These are phyloP conservation scores for Penicillium sp. DNA, from an alignment of 2,329 filamentous ascomycete species.

Conservation along the genomic window DNA sequence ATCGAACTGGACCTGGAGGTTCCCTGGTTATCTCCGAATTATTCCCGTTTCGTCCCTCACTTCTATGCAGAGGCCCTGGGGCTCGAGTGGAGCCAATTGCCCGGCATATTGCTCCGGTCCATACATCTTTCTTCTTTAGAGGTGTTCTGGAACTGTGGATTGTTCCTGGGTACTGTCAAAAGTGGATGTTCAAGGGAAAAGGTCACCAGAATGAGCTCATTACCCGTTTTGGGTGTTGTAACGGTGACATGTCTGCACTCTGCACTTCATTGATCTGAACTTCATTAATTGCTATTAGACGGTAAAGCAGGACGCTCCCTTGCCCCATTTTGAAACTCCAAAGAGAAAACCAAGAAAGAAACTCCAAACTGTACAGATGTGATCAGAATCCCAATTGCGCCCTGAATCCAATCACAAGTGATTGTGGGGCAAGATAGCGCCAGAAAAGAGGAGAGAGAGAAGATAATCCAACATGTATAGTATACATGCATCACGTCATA, in stretches of 20 bases:
- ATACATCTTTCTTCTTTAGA: not conserved
- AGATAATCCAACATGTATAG: constrained; percentile 27
- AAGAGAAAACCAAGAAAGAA: not conserved
- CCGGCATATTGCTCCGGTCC: constrained; percentile 16
- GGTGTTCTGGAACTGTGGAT: constrained; percentile 7
- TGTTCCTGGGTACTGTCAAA: not conserved
- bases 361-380: constrained; percentile 26
- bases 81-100: constrained; percentile 1
- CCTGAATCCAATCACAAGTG: constrained; percentile 9
- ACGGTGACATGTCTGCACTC: constrained; percentile 1
- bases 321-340: constrained; percentile 17
- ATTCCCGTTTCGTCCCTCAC: constrained; percentile 1
- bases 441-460: constrained; percentile 12
- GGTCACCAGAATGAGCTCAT: not conserved
- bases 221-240: constrained; percentile 1
- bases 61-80: too few species aligned
- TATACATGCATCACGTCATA: constrained; percentile 37
- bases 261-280: too few species aligned
- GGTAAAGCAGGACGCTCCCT: constrained; percentile 8
- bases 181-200: too few species aligned
- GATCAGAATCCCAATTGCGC: constrained; percentile 18
- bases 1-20: too few species aligned
- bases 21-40: not conserved
- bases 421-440: constrained; percentile 17
- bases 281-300: constrained; percentile 6